phyloP scores from a whole-genome alignment of 2,329 filamentous ascomycete species.

The Cytospora mali region DNA sequence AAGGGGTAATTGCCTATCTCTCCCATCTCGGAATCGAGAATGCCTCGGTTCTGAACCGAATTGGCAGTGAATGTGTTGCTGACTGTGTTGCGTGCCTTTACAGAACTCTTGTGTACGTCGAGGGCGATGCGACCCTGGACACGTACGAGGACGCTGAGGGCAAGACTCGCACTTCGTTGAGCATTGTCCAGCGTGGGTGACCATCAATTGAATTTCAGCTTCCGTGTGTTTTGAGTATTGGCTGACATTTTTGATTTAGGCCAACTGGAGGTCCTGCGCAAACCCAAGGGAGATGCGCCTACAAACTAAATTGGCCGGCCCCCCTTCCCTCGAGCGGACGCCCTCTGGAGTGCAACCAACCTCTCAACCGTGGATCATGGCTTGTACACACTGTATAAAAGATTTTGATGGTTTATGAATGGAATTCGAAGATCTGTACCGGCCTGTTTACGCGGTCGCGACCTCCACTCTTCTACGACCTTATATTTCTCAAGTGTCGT shows the following conservation, averaged over 20 bases:
- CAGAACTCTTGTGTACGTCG: conserved; percentile 79
- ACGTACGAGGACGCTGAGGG: conserved; percentile 71
- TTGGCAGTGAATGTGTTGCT: conserved; percentile 7
- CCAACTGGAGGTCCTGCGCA: conserved; percentile 51
- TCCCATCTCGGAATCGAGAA: too few relatives aligned
- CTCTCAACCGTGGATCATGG: background rate
- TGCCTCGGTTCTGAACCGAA: background rate
- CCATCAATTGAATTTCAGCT: background rate
- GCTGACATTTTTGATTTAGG: conserved; percentile 43
- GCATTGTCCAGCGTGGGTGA: conserved; percentile 76
- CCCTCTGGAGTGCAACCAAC: background rate
- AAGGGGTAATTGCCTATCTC: conserved; percentile 75
- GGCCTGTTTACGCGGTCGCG: background rate
- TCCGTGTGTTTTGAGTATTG: background rate
- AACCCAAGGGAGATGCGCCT: conserved; percentile 4
- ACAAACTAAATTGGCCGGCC: conserved; percentile 1
- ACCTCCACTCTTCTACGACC: conserved; percentile 17
- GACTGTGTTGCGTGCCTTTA: conserved; percentile 14
- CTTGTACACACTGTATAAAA: conserved; percentile 4
- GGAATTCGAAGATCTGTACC: conserved; percentile 8
- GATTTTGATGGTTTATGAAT: conserved; percentile 17
- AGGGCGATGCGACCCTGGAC: conserved; percentile 76
- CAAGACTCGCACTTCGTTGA: conserved; percentile 65
- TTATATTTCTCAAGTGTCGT: conserved; percentile 4
- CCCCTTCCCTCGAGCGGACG: background rate